These are phyloP conservation scores for Rubroboletus pulcherrimus DNA, from an alignment of 768 basidiomycete genomes.

Conservation along the genomic window DNA sequence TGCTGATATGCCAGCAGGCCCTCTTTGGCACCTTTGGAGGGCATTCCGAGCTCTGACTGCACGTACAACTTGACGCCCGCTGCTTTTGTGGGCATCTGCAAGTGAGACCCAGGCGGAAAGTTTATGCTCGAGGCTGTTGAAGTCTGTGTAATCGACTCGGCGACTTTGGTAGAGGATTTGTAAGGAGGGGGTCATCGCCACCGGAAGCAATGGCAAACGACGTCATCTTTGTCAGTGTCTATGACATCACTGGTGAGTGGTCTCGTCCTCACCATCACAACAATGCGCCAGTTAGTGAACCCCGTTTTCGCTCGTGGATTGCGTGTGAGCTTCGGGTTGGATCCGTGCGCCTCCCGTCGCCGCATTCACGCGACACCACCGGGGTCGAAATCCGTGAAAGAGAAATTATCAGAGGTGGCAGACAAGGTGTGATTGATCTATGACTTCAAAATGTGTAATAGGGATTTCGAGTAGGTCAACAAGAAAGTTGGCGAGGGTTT, in stretches of 20 bases:
- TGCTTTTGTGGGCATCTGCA: background rate
- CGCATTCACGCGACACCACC: conserved; percentile 31
- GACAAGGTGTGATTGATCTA: conserved; percentile 28
- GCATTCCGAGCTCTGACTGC: background rate
- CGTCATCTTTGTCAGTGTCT: background rate
- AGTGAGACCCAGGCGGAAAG: too few relatives aligned
- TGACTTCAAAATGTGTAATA: background rate
- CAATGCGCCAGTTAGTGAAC: background rate
- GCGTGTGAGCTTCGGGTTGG: background rate
- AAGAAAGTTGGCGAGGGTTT: conserved; percentile 37
- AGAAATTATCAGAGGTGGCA: conserved; percentile 37
- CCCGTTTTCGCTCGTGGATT: background rate
- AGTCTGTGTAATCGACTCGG: background rate
- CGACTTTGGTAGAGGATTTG: too few relatives aligned
- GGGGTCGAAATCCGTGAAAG: conserved; percentile 34
- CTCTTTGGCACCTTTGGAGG: background rate
- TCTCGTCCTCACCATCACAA: background rate
- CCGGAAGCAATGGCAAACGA: background rate
- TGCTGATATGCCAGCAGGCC: background rate
- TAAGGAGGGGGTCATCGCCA: background rate
- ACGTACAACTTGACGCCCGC: background rate
- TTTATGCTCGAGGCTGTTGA: background rate
- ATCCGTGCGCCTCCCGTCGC: conserved; percentile 11
- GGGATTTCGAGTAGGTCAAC: conserved; percentile 33
- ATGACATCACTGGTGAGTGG: conserved; percentile 18